Base-by-base conservation (phyloP, 2,329 filamentous ascomycete species). In the Pyricularia sp. region DNA sequence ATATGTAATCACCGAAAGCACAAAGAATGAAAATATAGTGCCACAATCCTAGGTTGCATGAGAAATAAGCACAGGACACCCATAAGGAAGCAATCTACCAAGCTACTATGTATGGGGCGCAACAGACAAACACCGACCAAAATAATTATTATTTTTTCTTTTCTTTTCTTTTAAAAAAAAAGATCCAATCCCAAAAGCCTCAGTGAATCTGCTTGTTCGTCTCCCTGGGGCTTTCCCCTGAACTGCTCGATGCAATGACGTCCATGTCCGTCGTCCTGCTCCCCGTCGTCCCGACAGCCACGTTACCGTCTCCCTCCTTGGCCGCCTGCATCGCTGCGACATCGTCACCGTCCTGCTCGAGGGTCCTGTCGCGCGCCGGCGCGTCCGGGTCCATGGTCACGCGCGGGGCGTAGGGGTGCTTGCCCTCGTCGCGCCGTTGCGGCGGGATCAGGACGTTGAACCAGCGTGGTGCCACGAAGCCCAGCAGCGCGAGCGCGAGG, bases 391-490 rank as follows among this genome's bases (percentile, higher is more conserved):
- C 67, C 23, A 64, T 28, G 1, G 55, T 61, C 12, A 64, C 31
- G 12, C 67, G 31, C 9, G 67, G 67, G 5, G 67, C 67, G 25
- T 68, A 68, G 2, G n/a, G 58, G 67, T 64, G 58, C 31, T 55
- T 55, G n/a, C 67, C 67, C 25, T 87, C 84, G 9, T 75, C 75
- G 0, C 79, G 77, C 1, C 85, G 80, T 2, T 78, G 72, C 0
- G 78, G 72, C 0, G 85, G 85, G 42, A 88, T 81, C 42, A 88
- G 81, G 4, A 81, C 75, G 71, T 85, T 79, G 71, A 83, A 86
- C 76, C 85, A 88, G 11, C 83, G 78, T 2, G 86, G 86, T 33
- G 85, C 74, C 5, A 86, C 76, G 59, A 85, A 80, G 6, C 84
- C 84, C 1, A 81, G 67, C 1, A 82, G 74, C 33, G 86, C 80